Evolutionary conservation across 306 rosid genomes (phyloP).

Genomic region (Gastrolobium villosum): DNA sequence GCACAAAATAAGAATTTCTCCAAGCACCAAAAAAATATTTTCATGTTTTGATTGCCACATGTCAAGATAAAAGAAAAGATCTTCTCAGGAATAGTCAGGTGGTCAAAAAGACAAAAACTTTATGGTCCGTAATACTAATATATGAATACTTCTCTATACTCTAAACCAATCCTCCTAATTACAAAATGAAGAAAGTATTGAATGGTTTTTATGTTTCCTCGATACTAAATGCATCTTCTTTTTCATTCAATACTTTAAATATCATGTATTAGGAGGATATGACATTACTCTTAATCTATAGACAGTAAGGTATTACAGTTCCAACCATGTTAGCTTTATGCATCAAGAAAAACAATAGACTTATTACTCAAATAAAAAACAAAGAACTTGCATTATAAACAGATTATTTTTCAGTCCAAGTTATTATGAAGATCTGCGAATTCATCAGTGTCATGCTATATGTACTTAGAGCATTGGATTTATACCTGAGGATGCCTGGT

Average conservation of each 20-base stretch:
- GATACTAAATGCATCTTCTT: neutral
- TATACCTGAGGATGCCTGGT: constrained; percentile 98
- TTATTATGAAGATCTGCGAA: constrained; percentile 7
- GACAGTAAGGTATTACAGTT: constrained; percentile 9
- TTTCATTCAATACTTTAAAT: neutral
- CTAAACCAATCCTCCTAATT: neutral
- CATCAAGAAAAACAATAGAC: neutral
- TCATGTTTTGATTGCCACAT: neutral
- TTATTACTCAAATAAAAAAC: neutral
- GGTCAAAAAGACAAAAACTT: neutral
- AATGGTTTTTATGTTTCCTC: neutral
- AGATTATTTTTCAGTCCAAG: neutral
- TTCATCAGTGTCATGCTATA: constrained; percentile 29
- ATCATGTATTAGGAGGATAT: neutral
- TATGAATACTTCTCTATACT: neutral
- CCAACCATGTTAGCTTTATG: constrained; percentile 31
- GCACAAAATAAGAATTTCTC: constrained; percentile 9
- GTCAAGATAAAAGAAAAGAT: neutral
- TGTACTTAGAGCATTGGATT: neutral
- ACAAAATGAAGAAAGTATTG: neutral
- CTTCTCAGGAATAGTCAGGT: neutral
- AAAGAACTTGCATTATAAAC: neutral
- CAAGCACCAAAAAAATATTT: neutral
- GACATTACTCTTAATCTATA: neutral
- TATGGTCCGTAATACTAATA: neutral